Evolutionary conservation across 371 early-diverging fungal species (phyloP).

Genomic region (Nematocida sp.): DNA sequence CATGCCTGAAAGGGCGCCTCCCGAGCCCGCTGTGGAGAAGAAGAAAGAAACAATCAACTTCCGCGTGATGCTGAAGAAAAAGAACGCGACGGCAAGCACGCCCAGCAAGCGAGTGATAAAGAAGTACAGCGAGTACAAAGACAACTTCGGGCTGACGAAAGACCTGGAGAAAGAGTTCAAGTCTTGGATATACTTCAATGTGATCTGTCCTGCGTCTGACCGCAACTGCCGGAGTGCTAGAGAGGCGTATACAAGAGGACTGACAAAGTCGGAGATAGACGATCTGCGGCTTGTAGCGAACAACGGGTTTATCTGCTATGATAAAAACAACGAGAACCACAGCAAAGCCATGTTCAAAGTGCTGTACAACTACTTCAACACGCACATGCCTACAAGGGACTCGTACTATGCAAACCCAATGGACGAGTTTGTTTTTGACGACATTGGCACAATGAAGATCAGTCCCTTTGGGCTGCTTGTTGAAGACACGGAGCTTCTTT

Average conservation of each 20-base stretch:
- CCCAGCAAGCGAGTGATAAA: slow-evolving; percentile 29
- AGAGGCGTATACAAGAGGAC: neutral
- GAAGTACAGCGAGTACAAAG: slow-evolving; percentile 40
- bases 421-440: slow-evolving; percentile 52
- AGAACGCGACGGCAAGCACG: neutral
- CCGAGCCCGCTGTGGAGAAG: neutral
- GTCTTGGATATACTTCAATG: slow-evolving; percentile 16
- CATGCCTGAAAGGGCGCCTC: neutral
- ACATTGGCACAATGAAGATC: slow-evolving; percentile 22
- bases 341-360: slow-evolving; percentile 27
- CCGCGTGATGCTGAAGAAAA: slow-evolving; percentile 16
- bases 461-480: slow-evolving; percentile 41
- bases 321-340: slow-evolving; percentile 40
- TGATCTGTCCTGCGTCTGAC: neutral
- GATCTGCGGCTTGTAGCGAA: slow-evolving; percentile 16
- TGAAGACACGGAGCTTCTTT: slow-evolving; percentile 43
- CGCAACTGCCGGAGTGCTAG: neutral
- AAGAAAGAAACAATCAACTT: slow-evolving; percentile 19
- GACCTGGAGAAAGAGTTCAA: slow-evolving; percentile 42
- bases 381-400: slow-evolving; percentile 4
- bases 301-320: slow-evolving; percentile 50
- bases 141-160: slow-evolving; percentile 19
- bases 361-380: slow-evolving; percentile 46
- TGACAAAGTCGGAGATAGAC: slow-evolving; percentile 14
- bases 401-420: slow-evolving; percentile 49